These are phyloP conservation scores for Boechera divaricarpa DNA, from an alignment of 345 rosid species.

Conservation along the genomic window DNA sequence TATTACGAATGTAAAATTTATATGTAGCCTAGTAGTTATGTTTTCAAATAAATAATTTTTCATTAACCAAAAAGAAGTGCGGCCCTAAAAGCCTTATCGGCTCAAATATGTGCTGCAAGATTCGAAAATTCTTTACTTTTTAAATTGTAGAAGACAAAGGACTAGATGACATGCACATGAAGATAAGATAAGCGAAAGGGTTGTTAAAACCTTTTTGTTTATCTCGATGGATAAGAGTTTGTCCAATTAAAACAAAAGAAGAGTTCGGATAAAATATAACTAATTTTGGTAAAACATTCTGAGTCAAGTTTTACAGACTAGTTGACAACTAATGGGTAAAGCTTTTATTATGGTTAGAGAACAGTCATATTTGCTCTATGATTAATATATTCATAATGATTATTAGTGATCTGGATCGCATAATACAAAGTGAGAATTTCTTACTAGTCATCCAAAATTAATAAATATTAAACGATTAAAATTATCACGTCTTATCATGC, in stretches of 20 bases:
- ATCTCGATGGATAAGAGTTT: conserved; percentile 34
- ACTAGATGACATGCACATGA: conserved; percentile 32
- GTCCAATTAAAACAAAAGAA: conserved; percentile 13
- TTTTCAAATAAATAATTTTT: background rate
- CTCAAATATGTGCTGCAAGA: conserved; percentile 22
- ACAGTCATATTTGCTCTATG: conserved; percentile 2
- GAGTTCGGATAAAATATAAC: conserved; percentile 20
- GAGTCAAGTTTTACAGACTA: conserved; percentile 9
- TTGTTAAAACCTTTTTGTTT: conserved; percentile 22
- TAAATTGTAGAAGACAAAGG: conserved; percentile 14
- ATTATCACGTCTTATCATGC: background rate
- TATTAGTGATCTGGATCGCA: background rate
- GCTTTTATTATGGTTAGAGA: background rate
- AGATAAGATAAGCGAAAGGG: conserved; percentile 16
- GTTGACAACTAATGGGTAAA: conserved; percentile 15
- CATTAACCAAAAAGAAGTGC: background rate
- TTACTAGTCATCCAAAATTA: background rate
- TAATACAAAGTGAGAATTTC: conserved; percentile 3
- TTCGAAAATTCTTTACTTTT: background rate
- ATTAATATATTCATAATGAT: conserved; percentile 22
- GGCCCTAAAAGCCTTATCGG: conserved; percentile 1
- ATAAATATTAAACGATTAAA: background rate
- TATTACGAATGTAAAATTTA: background rate
- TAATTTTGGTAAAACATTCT: conserved; percentile 28
- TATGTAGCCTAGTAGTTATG: background rate